Evolutionary conservation across 192 early-diverging fungal genomes (phyloP).

Genomic region (Chytriomyces confervae): DNA sequence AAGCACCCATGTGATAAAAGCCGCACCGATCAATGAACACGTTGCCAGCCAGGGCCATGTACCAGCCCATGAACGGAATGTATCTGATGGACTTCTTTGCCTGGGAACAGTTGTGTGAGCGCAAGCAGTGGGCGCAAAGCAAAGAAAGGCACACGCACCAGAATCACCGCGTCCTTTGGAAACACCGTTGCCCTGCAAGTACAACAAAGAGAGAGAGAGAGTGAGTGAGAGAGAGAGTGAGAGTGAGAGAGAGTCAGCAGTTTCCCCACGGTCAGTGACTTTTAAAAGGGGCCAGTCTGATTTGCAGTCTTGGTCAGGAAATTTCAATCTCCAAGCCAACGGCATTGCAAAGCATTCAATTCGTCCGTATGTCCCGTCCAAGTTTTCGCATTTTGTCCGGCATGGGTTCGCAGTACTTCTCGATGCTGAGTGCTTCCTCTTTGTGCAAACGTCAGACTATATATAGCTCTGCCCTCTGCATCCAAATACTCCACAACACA

Average conservation of each 20-base stretch:
- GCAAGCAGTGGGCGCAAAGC: neutral
- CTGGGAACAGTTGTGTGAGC: neutral
- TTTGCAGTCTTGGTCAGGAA: neutral
- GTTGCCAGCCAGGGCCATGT: conserved; percentile 74
- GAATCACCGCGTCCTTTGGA: conserved; percentile 33
- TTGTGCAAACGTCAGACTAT: too few relatives aligned
- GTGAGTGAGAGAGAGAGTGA: neutral
- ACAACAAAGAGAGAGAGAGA: neutral
- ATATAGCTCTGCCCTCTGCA: too few relatives aligned
- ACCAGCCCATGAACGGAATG: conserved; percentile 39
- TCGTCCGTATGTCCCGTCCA: too few relatives aligned
- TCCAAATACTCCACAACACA: too few relatives aligned
- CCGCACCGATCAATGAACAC: conserved; percentile 80
- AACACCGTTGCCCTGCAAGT: conserved; percentile 19
- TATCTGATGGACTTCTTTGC: conserved; percentile 28
- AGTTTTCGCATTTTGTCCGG: too few relatives aligned
- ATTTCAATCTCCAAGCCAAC: neutral
- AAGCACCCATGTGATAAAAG: neutral
- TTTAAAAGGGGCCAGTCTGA: neutral
- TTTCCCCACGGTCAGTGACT: neutral
- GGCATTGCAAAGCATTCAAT: too few relatives aligned
- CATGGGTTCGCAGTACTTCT: too few relatives aligned
- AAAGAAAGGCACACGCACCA: conserved; percentile 16
- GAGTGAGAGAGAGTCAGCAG: neutral
- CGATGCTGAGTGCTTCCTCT: too few relatives aligned